Evolutionary conservation across 1,139 yeast species (phyloP), one percentile per base, ranked within the genome.

Genomic region (Hemisphaericaspora lyxosophila): DNA sequence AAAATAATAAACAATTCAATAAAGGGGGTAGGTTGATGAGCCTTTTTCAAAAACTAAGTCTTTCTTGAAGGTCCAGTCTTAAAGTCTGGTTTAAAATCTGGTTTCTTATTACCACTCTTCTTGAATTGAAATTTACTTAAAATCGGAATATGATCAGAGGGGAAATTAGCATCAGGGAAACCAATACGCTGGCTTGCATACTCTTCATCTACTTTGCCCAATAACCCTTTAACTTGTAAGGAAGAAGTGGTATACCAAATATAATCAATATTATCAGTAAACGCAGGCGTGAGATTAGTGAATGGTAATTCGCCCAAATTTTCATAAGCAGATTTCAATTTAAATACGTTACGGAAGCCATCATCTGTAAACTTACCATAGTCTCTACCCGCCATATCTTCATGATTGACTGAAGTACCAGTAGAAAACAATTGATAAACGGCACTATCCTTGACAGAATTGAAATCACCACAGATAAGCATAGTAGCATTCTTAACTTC

Each of bases 391-490:
- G 78, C 82, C 59, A 90, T 70, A 60, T 94, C 98, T 24, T 66
- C 71, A 59, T 92, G 97, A 40, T 79, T 74, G 38, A 80, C 73
- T 18, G 83, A 85, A 19, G 73, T 60, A 28, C 97, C 97, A 22
- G 85, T 81, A 23, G 95, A 78, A 56, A 92, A 78, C 47, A 92
- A 71, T 62, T 89, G 94, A 60, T 88, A 90, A 17, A 92, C 99
- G 2, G 98, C 98, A 48, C 95, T 84, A 53, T 85, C 82, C 24
- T 75, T 69, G 37, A 85, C 82, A 2, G 97, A 90, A 65, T 94
- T 94, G 69, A 89, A 90, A 68, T 94, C 99, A 57, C 98, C 98
- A 65, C 97, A 88, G 33, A 94, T 79, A 26, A 92, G 64, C 46
- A 89, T 62, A 15, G 96, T 89, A 25, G 83, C 66, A 53, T 78